phyloP scores from a whole-genome alignment of 1,284 basidiomycete species.

The Leucoagaricus sp. region DNA sequence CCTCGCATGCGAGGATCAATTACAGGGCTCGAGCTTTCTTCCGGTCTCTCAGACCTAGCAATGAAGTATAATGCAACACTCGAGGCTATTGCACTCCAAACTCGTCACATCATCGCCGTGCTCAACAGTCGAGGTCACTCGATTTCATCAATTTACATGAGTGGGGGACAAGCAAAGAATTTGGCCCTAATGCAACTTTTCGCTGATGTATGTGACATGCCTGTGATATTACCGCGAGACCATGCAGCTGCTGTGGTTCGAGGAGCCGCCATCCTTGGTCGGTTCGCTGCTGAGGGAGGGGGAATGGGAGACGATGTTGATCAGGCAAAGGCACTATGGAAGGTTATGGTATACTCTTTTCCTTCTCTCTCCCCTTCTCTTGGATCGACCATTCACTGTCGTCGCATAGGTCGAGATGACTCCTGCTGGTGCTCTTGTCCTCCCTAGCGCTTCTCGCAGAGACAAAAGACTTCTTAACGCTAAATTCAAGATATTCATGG shows the following conservation, averaged over 20 bases:
- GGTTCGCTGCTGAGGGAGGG: slow-evolving; percentile 77
- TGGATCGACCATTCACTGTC: neutral
- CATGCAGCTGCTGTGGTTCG: slow-evolving; percentile 86
- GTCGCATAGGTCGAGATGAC: slow-evolving; percentile 96
- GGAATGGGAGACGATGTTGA: slow-evolving; percentile 30
- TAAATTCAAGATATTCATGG: slow-evolving; percentile 94
- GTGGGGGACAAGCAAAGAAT: slow-evolving; percentile 91
- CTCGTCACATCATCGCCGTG: slow-evolving; percentile 90
- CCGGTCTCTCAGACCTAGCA: slow-evolving; percentile 80
- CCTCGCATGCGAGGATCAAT: slow-evolving; percentile 91
- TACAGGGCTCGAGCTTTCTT: slow-evolving; percentile 84
- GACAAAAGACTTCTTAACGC: slow-evolving; percentile 81
- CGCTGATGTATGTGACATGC: slow-evolving; percentile 83
- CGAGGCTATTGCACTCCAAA: slow-evolving; percentile 95
- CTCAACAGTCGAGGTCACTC: slow-evolving; percentile 89
- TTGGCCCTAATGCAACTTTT: slow-evolving; percentile 83
- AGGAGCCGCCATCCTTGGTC: slow-evolving; percentile 92
- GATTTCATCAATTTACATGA: slow-evolving; percentile 90
- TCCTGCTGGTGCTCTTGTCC: slow-evolving; percentile 75
- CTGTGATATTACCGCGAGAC: slow-evolving; percentile 82
- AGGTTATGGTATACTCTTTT: slow-evolving; percentile 76
- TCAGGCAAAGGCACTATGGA: slow-evolving; percentile 79
- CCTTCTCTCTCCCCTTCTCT: neutral
- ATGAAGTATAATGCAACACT: slow-evolving; percentile 91
- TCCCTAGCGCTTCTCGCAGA: slow-evolving; percentile 60